These are phyloP conservation scores for Marasmius fiardii DNA, from an alignment of 1,284 basidiomycete species.

Conservation along the genomic window DNA sequence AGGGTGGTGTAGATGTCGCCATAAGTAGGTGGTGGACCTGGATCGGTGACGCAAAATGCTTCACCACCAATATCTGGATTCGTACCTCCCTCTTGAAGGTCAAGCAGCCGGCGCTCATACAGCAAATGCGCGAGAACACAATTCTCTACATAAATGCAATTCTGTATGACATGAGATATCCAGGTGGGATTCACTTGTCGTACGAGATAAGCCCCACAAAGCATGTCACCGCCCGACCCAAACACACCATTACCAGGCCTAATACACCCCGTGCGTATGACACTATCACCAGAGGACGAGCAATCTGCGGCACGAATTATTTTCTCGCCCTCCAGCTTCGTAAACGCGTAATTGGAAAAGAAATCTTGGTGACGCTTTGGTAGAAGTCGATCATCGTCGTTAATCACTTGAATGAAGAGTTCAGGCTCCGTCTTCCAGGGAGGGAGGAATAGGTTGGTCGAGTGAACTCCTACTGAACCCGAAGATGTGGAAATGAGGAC, in stretches of 20 bases:
- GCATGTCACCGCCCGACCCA: conserved; percentile 68
- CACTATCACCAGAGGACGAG: conserved; percentile 10
- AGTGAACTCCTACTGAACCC: conserved; percentile 41
- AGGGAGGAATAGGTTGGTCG: conserved; percentile 45
- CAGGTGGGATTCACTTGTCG: conserved; percentile 61
- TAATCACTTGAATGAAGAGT: conserved; percentile 41
- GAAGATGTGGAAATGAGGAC: conserved; percentile 52
- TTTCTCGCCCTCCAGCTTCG: conserved; percentile 42
- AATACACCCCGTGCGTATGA: conserved; percentile 63
- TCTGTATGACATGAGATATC: conserved; percentile 54
- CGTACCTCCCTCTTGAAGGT: conserved; percentile 34
- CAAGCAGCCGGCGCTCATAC: conserved; percentile 65
- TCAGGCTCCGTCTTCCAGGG: conserved; percentile 46
- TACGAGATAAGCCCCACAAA: conserved; percentile 58
- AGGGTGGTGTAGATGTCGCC: conserved; percentile 57
- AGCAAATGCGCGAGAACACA: conserved; percentile 64
- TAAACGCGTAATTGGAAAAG: conserved; percentile 54
- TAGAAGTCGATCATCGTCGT: conserved; percentile 36
- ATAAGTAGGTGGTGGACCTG: conserved; percentile 56
- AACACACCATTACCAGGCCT: conserved; percentile 74
- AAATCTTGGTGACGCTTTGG: conserved; percentile 39
- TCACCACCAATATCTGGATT: conserved; percentile 69
- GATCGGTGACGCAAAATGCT: conserved; percentile 61
- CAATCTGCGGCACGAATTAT: conserved; percentile 39
- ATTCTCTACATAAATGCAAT: conserved; percentile 72